A percentile compares a stretch with the other conserved stretches of the same genome.
Conservation (phyloP, 805 yeast species). For the Kuraishia capsulata region DNA sequence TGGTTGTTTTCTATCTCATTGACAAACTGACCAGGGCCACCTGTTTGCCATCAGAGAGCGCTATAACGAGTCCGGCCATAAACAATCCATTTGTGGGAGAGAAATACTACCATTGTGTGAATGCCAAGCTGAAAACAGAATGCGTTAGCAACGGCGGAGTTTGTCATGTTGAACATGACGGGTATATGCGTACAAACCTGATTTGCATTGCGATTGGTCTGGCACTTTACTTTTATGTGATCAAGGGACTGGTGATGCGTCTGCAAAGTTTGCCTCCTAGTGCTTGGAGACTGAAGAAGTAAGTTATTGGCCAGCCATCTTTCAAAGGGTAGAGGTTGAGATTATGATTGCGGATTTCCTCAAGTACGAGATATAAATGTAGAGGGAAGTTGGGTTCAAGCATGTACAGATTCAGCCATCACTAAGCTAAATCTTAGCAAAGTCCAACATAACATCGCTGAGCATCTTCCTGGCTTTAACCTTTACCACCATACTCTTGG, state of each 20-base stretch:
- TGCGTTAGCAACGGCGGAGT: conserved; percentile 51
- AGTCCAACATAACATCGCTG: not conserved
- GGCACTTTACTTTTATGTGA: conserved; percentile 53
- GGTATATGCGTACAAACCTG: conserved; percentile 72
- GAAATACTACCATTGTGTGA: conserved; percentile 19
- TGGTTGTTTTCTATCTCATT: conserved; percentile 70
- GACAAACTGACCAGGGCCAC: conserved; percentile 64
- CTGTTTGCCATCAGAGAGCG: conserved; percentile 31
- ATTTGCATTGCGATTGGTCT: conserved; percentile 66
- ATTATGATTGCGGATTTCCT: no score
- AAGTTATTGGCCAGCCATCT: no score
- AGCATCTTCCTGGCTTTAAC: conserved; percentile 12
- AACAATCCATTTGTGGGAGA: conserved; percentile 15
- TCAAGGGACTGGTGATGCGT: conserved; percentile 48
- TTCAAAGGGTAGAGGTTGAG: no score
- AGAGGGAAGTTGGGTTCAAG: no score
- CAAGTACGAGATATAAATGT: no score
- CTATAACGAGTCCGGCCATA: conserved; percentile 1
- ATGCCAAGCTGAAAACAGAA: conserved; percentile 26
- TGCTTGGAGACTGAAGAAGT: conserved; percentile 59
- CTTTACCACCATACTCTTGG: conserved; percentile 10
- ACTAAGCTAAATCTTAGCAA: not conserved
- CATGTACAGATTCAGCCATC: no score
- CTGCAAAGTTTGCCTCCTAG: conserved; percentile 66
- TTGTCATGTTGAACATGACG: conserved; percentile 55